These are phyloP conservation scores for Macadamia tetraphylla DNA, from an alignment of 164 flowering plant species.

Conservation along the genomic window DNA sequence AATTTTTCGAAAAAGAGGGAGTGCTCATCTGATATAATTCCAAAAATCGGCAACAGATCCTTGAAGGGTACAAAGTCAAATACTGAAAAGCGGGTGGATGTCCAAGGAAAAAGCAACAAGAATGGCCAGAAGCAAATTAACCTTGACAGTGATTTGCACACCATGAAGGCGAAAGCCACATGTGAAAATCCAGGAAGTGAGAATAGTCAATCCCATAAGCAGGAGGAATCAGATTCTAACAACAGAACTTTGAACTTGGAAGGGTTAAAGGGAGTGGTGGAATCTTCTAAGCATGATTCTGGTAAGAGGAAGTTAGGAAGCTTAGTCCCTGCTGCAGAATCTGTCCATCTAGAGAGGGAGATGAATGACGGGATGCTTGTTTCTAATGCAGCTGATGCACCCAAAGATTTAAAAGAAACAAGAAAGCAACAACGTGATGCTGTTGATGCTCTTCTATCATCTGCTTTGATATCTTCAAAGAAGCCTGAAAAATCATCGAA, in stretches of 20 bases:
- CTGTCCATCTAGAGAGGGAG: slow-evolving; percentile 13
- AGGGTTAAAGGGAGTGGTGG: slow-evolving; percentile 6
- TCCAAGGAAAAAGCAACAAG: slow-evolving; percentile 15
- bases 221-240: slow-evolving; percentile 11
- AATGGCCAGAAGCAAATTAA: slow-evolving; percentile 12
- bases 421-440: slow-evolving; percentile 81
- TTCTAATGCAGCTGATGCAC: slow-evolving; percentile 17
- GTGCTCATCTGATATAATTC: slow-evolving; percentile 11
- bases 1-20: slow-evolving; percentile 8
- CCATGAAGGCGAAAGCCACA: slow-evolving; percentile 12
- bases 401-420: slow-evolving; percentile 32
- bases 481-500: slow-evolving; percentile 41
- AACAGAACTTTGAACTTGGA: slow-evolving; percentile 8
- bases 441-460: slow-evolving; percentile 77
- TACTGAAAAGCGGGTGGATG: slow-evolving; percentile 2
- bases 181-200: slow-evolving; percentile 13
- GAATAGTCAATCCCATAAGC: slow-evolving; percentile 6
- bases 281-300: slow-evolving; percentile 16
- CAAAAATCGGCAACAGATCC: slow-evolving; percentile 11
- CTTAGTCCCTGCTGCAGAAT: slow-evolving; percentile 19
- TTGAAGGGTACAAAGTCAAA: slow-evolving; percentile 12
- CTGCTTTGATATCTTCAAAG: slow-evolving; percentile 70
- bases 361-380: slow-evolving; percentile 12
- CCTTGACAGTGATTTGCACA: slow-evolving; percentile 1
- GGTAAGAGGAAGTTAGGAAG: slow-evolving; percentile 13